Percentiles rank a stretch among this genome's conserved stretches.
Conservation (phyloP, 225 moss, liverwort and hornwort genomes). For the Marchantia polymorpha region DNA sequence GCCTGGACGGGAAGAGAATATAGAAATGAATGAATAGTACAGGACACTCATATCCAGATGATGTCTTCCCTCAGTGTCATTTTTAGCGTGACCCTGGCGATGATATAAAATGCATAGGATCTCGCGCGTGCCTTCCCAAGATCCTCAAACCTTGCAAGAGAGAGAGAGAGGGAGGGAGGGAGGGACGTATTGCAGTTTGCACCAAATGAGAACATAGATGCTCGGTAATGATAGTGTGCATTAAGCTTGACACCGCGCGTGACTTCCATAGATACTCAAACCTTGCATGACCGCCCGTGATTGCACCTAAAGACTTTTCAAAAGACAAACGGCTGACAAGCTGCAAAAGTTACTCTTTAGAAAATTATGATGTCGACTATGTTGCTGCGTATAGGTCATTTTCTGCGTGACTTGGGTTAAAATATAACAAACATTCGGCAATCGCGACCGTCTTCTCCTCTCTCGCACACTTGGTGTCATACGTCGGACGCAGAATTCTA, state of each 20-base stretch:
- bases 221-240: neutral
- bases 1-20: neutral
- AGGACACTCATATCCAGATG: neutral
- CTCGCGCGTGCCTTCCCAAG: neutral
- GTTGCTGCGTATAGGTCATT: neutral
- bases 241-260: slow-evolving; percentile 1
- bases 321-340: no score
- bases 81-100: neutral
- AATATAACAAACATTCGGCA: no score
- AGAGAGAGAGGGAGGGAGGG: no score
- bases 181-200: neutral
- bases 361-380: neutral
- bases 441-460: no score
- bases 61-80: neutral
- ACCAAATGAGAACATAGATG: neutral
- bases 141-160: neutral
- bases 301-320: no score
- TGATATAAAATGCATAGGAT: neutral
- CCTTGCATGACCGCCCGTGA: neutral
- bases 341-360: no score
- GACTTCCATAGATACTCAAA: neutral
- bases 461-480: no score
- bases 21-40: neutral
- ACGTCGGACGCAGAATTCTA: no score
- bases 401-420: neutral